These are phyloP conservation scores for Polygonum aviculare DNA, from an alignment of 148 eudicot genomes.

Conservation along the genomic window DNA sequence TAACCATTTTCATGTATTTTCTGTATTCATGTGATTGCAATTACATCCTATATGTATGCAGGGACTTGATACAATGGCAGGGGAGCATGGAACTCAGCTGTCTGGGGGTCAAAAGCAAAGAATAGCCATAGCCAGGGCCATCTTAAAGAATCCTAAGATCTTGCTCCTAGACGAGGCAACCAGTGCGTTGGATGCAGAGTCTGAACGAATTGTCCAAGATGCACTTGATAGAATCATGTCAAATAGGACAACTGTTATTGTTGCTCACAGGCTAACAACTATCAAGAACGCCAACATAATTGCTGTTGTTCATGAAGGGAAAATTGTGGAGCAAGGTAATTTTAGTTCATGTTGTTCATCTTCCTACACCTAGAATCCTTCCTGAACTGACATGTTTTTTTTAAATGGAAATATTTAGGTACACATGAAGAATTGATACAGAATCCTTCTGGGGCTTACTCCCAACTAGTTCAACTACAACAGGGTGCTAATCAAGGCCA, in stretches of 20 bases:
- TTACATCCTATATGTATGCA: slow-evolving; percentile 11
- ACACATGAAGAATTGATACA: slow-evolving; percentile 54
- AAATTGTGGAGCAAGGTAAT: slow-evolving; percentile 72
- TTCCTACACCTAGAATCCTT: background rate
- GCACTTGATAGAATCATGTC: slow-evolving; percentile 72
- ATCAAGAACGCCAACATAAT: slow-evolving; percentile 65
- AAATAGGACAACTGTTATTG: slow-evolving; percentile 69
- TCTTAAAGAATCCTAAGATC: slow-evolving; percentile 67
- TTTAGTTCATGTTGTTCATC: background rate
- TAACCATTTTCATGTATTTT: background rate
- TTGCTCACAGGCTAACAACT: slow-evolving; percentile 78
- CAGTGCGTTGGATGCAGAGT: slow-evolving; percentile 84
- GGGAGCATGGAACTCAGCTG: slow-evolving; percentile 82
- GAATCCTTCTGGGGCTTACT: slow-evolving; percentile 63
- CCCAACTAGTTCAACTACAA: slow-evolving; percentile 66
- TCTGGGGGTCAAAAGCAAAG: slow-evolving; percentile 95
- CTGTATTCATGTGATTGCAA: background rate
- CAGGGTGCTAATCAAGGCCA: slow-evolving; percentile 34
- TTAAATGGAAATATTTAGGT: slow-evolving; percentile 24
- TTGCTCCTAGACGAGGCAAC: slow-evolving; percentile 90
- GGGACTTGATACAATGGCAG: slow-evolving; percentile 82
- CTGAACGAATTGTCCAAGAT: slow-evolving; percentile 78
- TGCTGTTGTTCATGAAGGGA: slow-evolving; percentile 72
- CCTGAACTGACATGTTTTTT: background rate
- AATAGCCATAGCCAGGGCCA: slow-evolving; percentile 83